These are phyloP conservation scores for Amphirosellinia nigrospora DNA, from an alignment of 495 filamentous ascomycete genomes.

Conservation along the genomic window DNA sequence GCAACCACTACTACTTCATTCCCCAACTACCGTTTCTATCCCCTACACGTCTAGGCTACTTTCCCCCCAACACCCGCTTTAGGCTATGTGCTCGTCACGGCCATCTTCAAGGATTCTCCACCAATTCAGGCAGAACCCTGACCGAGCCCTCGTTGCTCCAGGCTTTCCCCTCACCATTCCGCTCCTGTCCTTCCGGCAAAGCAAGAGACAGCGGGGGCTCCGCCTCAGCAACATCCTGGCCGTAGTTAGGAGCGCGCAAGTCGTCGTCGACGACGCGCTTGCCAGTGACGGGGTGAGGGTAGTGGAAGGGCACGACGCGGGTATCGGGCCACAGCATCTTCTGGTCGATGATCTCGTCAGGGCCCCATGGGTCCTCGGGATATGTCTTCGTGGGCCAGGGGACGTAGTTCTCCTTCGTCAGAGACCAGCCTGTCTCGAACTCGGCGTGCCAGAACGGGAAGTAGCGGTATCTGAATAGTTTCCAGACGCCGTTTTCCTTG, in stretches of 20 bases:
- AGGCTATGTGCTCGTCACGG: constrained; percentile 27
- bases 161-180: constrained; percentile 44
- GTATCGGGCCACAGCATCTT: constrained; percentile 62
- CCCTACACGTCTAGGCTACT: constrained; percentile 4
- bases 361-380: constrained; percentile 57
- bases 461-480: constrained; percentile 60
- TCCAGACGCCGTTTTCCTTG: constrained; percentile 62
- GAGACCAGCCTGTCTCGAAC: constrained; percentile 57
- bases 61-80: constrained; percentile 31
- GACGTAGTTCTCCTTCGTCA: constrained; percentile 58
- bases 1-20: constrained; percentile 4
- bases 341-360: constrained; percentile 60
- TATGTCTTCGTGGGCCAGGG: constrained; percentile 52
- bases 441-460: constrained; percentile 65
- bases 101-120: constrained; percentile 38
- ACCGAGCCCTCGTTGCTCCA: constrained; percentile 41
- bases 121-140: constrained; percentile 48
- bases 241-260: constrained; percentile 54
- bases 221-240: constrained; percentile 44
- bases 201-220: constrained; percentile 52
- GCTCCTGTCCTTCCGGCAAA: constrained; percentile 48
- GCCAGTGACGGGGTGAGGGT: constrained; percentile 60
- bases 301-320: constrained; percentile 62
- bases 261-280: constrained; percentile 49
- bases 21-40: constrained; percentile 35